Base-by-base conservation (phyloP, 352 stramenopile genomes). In the Globisporangium lucens region DNA sequence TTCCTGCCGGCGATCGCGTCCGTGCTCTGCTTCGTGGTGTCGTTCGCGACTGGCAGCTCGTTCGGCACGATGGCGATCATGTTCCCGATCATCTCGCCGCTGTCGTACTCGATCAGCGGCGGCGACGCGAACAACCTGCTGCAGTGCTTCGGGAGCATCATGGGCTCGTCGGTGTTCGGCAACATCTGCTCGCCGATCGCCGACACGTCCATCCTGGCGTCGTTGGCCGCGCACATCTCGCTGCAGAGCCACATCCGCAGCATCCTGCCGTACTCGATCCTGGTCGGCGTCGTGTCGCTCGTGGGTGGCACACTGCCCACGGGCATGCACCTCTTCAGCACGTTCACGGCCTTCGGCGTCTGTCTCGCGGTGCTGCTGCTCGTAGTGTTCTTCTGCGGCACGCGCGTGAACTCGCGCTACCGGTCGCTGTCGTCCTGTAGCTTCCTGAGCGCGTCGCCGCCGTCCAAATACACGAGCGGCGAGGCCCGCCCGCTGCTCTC, bases 31-130 rank as follows among this genome's bases (percentile, higher is more conserved):
- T 96, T 90, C 67, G 60, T 96, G 52, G 89, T 98, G 59, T 97
- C 91, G 15, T 97, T 97, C 58, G 81, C 89, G n/a, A 95, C 89
- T 4, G 92, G 92, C 57, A 97, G 87, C 55, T 76, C 80, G 20
- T 97, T 97, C 68, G 89, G 89, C 57, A 97, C 92, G 9, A 97
- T 98, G 89, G 90, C 87, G 56, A 97, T 98, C 67, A 90, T 98
- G 74, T 97, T 98, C 70, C 92, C 92, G 20, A 95, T 98, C 68
- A 91, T 95, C 60, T 83, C 84, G 47, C 88, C 87, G 62, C 80
- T 97, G 10, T 94, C 89, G 59, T 97, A 75, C 76, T 80, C 82
- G 53, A 90, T 97, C 64, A 91, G 79, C 55, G 77, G 82, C 36
- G 85, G 85, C 10, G 90, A 98, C 60, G 63, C 75, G 10, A 79